Evolutionary conservation across 2,329 filamentous ascomycete species (phyloP).

Genomic region (Hypoxylon sp.): DNA sequence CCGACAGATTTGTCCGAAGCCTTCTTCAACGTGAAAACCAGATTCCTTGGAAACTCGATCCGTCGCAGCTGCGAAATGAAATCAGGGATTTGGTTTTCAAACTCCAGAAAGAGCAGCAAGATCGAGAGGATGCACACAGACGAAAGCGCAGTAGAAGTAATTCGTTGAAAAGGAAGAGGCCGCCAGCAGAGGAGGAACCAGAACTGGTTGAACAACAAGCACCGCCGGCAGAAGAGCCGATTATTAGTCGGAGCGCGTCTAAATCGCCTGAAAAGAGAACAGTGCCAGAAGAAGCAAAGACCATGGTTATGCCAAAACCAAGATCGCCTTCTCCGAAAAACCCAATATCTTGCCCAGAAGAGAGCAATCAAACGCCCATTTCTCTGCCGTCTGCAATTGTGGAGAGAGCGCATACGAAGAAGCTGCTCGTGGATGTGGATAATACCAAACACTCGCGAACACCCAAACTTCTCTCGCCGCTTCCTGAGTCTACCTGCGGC

Average conservation of each 20-base stretch:
- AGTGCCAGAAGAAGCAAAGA: not conserved
- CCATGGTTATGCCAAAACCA: not conserved
- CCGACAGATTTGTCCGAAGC: conserved; percentile 72
- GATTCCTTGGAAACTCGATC: conserved; percentile 62
- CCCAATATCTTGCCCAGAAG: conserved; percentile 8
- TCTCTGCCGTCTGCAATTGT: conserved; percentile 30
- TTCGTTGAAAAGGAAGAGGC: conserved; percentile 19
- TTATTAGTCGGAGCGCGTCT: not conserved
- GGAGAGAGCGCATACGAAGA: conserved; percentile 1
- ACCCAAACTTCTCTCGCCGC: conserved; percentile 32
- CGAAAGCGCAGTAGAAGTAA: conserved; percentile 44
- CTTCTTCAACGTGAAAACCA: conserved; percentile 67
- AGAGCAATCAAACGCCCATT: conserved; percentile 14
- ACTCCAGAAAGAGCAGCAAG: conserved; percentile 67
- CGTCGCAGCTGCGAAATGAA: conserved; percentile 66
- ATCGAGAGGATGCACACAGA: conserved; percentile 50
- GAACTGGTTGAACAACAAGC: not conserved
- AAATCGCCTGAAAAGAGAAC: not conserved
- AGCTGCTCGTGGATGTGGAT: conserved; percentile 7
- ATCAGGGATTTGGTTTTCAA: conserved; percentile 73
- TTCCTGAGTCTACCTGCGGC: conserved; percentile 27
- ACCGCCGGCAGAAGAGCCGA: conserved; percentile 1
- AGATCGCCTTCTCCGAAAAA: conserved; percentile 13
- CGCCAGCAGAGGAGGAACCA: conserved; percentile 1
- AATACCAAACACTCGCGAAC: conserved; percentile 6